These are phyloP conservation scores for Chenopodium album DNA, from an alignment of 148 eudicot species.

Conservation along the genomic window DNA sequence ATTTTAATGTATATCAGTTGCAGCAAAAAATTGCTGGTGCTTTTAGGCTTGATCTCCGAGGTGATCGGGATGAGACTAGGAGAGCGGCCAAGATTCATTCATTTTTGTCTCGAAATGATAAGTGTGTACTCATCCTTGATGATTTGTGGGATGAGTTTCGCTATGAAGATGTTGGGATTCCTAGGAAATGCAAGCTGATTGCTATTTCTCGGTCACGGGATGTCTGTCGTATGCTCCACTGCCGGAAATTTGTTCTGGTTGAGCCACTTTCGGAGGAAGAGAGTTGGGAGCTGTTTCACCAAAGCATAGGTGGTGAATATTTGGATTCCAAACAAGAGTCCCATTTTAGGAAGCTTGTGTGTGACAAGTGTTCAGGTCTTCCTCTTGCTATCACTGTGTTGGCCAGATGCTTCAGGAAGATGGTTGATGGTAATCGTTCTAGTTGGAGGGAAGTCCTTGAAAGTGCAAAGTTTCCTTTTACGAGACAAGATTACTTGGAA, in stretches of 20 bases:
- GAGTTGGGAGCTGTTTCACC: slow-evolving; percentile 16
- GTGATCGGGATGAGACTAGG: slow-evolving; percentile 14
- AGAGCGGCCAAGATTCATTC: slow-evolving; percentile 15
- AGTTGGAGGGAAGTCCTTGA: slow-evolving; percentile 10
- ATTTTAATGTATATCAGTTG: not conserved
- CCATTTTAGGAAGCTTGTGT: not conserved
- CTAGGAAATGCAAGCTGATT: slow-evolving; percentile 11
- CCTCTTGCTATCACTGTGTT: slow-evolving; percentile 16
- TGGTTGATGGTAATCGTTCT: slow-evolving; percentile 9
- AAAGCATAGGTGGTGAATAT: not conserved
- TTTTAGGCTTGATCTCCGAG: slow-evolving; percentile 11
- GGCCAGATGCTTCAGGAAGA: slow-evolving; percentile 3
- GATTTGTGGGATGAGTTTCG: slow-evolving; percentile 22
- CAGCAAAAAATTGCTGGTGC: slow-evolving; percentile 16
- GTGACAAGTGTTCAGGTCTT: slow-evolving; percentile 12
- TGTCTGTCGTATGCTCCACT: slow-evolving; percentile 13
- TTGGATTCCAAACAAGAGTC: not conserved
- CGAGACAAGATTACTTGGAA: not conserved
- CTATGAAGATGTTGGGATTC: slow-evolving; percentile 23
- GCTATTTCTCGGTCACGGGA: slow-evolving; percentile 14
- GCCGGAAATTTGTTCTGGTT: slow-evolving; percentile 15
- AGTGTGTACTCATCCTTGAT: slow-evolving; percentile 16
- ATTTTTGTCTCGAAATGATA: slow-evolving; percentile 1
- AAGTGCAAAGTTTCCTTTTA: not conserved
- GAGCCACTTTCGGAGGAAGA: slow-evolving; percentile 16